Conservation (phyloP, 768 basidiomycete genomes). For the Serendipita vermifera region DNA sequence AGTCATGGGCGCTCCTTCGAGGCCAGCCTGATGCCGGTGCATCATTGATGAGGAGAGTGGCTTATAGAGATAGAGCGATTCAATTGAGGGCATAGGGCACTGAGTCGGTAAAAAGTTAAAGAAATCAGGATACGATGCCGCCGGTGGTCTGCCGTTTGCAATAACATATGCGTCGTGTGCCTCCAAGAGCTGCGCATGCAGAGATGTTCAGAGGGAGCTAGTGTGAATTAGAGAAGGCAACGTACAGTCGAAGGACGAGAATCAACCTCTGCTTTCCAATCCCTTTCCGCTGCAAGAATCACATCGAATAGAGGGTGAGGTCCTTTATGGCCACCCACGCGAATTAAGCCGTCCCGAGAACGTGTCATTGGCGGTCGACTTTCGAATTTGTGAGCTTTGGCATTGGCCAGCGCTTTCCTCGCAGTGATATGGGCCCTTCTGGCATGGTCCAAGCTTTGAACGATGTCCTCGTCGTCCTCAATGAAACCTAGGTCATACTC, state of each 20-base stretch:
- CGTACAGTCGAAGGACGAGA: not conserved
- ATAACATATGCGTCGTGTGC: not conserved
- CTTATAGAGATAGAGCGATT: not conserved
- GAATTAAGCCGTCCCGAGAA: not conserved
- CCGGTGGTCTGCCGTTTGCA: not conserved
- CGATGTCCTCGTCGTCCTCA: not conserved
- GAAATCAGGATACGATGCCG: not conserved
- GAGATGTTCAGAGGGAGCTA: not conserved
- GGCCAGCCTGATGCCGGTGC: not conserved
- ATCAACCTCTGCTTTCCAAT: not conserved
- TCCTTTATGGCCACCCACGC: not conserved
- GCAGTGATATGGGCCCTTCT: not conserved
- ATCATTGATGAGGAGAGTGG: not conserved
- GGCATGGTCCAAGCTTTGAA: not conserved
- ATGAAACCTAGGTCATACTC: not conserved
- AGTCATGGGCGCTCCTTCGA: not conserved
- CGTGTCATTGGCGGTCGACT: not conserved
- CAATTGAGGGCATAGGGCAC: not conserved
- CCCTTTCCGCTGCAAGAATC: not conserved
- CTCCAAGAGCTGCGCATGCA: not conserved
- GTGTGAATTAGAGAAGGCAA: not conserved
- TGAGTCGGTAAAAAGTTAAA: not conserved
- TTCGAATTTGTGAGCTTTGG: not conserved
- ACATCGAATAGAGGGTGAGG: not conserved
- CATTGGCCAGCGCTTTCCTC: not conserved